Percentiles rank a stretch among this genome's conserved stretches.
phyloP scores from a whole-genome alignment of 129 eudicot species.

The Flaveria brownii region DNA sequence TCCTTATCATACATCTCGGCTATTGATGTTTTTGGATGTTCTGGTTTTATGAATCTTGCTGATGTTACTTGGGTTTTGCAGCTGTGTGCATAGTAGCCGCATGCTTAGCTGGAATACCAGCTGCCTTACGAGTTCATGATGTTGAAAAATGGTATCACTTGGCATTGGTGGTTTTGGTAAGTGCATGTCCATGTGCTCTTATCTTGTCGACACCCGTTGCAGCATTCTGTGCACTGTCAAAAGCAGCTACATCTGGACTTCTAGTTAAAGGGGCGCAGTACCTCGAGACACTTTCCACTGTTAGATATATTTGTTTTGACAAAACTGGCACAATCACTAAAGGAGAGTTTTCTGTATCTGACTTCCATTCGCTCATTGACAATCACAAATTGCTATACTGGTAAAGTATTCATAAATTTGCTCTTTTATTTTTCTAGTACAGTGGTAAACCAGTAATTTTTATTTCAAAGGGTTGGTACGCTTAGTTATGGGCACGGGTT shows the following conservation, averaged over 20 bases:
- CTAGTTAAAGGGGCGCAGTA: constrained; percentile 85
- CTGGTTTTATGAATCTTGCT: not conserved
- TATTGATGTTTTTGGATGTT: not conserved
- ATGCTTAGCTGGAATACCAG: constrained; percentile 62
- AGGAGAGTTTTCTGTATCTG: constrained; percentile 75
- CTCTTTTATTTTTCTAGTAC: not conserved
- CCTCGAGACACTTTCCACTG: constrained; percentile 67
- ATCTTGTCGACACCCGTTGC: constrained; percentile 93
- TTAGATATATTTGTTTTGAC: constrained; percentile 75
- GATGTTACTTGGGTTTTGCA: constrained; percentile 35
- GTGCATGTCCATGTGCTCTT: constrained; percentile 97
- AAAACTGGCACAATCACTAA: constrained; percentile 89
- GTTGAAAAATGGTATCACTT: constrained; percentile 65
- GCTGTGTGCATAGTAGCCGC: constrained; percentile 65
- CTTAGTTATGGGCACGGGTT: not conserved
- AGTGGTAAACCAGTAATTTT: not conserved
- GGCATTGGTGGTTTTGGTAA: constrained; percentile 87
- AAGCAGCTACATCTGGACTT: constrained; percentile 85
- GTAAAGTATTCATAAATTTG: constrained; percentile 29
- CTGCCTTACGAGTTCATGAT: constrained; percentile 44
- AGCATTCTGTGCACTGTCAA: constrained; percentile 80
- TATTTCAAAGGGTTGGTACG: not conserved
- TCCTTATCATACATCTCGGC: not conserved
- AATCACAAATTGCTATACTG: constrained; percentile 60
- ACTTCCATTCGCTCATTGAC: constrained; percentile 48